Evolutionary conservation across 768 basidiomycete genomes (phyloP), one percentile per base, ranked within the genome.

Genomic region (Harrya chromipes): DNA sequence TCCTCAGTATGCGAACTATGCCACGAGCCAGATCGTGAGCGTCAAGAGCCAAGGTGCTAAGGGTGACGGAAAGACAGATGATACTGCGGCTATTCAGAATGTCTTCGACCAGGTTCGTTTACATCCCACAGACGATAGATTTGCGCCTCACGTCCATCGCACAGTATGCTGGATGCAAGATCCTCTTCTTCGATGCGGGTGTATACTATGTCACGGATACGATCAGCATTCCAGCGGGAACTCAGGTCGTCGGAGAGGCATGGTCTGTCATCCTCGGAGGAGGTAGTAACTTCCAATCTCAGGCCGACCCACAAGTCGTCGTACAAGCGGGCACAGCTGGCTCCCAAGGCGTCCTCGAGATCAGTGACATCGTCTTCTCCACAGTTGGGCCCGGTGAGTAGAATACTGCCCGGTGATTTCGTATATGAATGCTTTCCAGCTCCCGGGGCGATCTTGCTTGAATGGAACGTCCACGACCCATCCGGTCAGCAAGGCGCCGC

Each of bases 101-200:
- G 69, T 87, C 16, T 75, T 91, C 43, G 61, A 75, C 37, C 65
- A 82, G 69, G 86, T 81, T 13, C 6, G 6, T 10, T 35, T 10
- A 0, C 2, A 11, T 26, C 13, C 1, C 19, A 17, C 2, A 13
- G 29, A 19, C 11, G 11, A 3, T 6, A 14, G 23, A 17, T 12
- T 17, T 1, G 0, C 2, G n/a, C 27, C 26, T 40, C 19, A 1
- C 3, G 10, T 17, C 26, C 35, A 0, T 20, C 6, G 21, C 6
- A 7, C 47, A 88, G 86, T 86, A 76, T 56, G 70, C 82, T 7
- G 83, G 82, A 5, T 82, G 82, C 74, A 88, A 83, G 60, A 84
- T 92, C 61, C 83, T 91, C 34, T 90, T 87, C 72, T 81, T 90
- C 60, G 90, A 91, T 55, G 84, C 85, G 2, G 79, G 79, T 8